These are phyloP conservation scores for Mycena maculata DNA, from an alignment of 768 basidiomycete genomes.

Conservation along the genomic window DNA sequence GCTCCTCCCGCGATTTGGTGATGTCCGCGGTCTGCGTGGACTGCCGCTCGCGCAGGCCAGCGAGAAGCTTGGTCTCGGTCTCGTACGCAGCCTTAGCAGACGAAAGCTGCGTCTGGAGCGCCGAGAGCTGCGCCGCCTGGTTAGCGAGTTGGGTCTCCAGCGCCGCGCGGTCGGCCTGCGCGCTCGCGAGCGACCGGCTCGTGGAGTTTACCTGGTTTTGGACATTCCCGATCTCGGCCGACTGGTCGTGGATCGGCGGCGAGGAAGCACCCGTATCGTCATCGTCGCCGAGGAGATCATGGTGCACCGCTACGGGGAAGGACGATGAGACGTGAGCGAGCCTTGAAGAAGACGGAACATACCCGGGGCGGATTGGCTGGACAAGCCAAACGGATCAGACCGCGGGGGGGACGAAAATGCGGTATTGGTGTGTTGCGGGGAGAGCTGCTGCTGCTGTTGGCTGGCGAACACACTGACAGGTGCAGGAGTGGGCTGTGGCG, in stretches of 20 bases:
- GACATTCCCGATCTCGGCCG: constrained; percentile 88
- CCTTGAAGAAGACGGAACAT: constrained; percentile 25
- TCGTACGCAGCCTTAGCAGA: constrained; percentile 89
- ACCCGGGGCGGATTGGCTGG: constrained; percentile 41
- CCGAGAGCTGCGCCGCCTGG: constrained; percentile 80
- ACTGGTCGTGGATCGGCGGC: constrained; percentile 73
- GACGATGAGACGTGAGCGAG: constrained; percentile 30
- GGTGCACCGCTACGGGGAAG: constrained; percentile 35
- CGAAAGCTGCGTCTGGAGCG: constrained; percentile 85
- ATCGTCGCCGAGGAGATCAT: constrained; percentile 81
- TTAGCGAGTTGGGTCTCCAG: constrained; percentile 73
- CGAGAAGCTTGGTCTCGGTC: constrained; percentile 79
- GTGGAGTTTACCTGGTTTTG: constrained; percentile 90
- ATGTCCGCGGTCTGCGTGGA: constrained; percentile 77
- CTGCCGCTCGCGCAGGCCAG: constrained; percentile 76
- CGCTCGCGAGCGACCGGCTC: constrained; percentile 71
- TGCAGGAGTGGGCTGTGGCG: constrained; percentile 54
- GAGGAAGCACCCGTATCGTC: constrained; percentile 65
- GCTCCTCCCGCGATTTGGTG: constrained; percentile 75
- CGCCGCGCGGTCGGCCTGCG: constrained; percentile 72
- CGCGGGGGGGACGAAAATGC: constrained; percentile 44
- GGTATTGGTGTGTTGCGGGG: constrained; percentile 49
- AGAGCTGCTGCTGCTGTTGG: constrained; percentile 45
- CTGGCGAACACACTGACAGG: constrained; percentile 52
- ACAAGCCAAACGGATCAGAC: constrained; percentile 65